phyloP scores from a whole-genome alignment of 257 asterid genomes.

The Forsythia viridissima region DNA sequence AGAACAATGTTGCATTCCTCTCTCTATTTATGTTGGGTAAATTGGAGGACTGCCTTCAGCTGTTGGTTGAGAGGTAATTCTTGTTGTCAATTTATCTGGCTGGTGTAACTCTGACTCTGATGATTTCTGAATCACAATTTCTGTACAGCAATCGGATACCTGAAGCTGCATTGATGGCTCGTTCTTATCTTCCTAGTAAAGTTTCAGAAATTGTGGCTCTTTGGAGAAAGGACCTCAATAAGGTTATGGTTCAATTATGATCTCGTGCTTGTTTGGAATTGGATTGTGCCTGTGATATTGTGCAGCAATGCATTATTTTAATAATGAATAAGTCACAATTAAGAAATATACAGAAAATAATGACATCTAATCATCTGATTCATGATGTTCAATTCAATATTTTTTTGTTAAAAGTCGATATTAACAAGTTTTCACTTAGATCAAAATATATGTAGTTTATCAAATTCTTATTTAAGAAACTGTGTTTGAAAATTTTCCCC shows the following conservation, averaged over 20 bases:
- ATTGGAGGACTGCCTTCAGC: constrained; percentile 93
- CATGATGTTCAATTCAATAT: background rate
- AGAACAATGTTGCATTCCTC: constrained; percentile 92
- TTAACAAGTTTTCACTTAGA: too few relatives aligned
- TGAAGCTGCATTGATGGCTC: constrained; percentile 99
- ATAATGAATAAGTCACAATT: background rate
- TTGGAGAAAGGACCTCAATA: constrained; percentile 93
- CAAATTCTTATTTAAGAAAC: too few relatives aligned
- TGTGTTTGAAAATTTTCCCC: too few relatives aligned
- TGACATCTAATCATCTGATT: background rate
- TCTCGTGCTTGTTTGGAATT: background rate
- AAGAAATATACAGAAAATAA: background rate
- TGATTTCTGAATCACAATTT: constrained; percentile 22
- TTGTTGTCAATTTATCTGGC: constrained; percentile 20
- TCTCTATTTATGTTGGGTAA: constrained; percentile 92
- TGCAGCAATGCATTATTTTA: constrained; percentile 11
- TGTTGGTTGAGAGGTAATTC: constrained; percentile 82
- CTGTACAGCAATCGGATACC: constrained; percentile 94
- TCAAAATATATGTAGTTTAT: too few relatives aligned
- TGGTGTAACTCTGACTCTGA: constrained; percentile 18
- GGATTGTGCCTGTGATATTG: background rate
- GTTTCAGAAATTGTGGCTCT: constrained; percentile 91
- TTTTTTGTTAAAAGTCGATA: background rate
- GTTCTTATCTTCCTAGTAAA: constrained; percentile 98
- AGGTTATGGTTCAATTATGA: constrained; percentile 46